A percentile compares a stretch with the other conserved stretches of the same genome.
Conservation (phyloP, 805 yeast species). For the Schwanniomyces pseudopolymorphus region DNA sequence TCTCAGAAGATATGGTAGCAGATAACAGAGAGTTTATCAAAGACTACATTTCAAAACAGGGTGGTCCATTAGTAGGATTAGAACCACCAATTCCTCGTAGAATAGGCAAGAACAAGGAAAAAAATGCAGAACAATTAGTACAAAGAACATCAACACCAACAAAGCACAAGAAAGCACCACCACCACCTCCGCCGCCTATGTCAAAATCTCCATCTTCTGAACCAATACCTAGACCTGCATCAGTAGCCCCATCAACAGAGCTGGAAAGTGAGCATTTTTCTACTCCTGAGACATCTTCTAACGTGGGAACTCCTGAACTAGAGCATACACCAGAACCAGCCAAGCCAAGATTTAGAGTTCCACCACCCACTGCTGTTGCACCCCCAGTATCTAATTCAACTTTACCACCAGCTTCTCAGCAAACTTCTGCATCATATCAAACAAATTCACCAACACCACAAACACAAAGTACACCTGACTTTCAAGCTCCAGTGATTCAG, state of each 20-base stretch:
- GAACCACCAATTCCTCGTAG: constrained; percentile 83
- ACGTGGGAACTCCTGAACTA: constrained; percentile 9
- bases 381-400: constrained; percentile 25
- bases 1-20: constrained; percentile 84
- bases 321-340: constrained; percentile 10
- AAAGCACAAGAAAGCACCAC: constrained; percentile 34
- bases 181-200: constrained; percentile 40
- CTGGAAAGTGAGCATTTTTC: constrained; percentile 1
- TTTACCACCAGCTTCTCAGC: constrained; percentile 13
- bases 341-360: constrained; percentile 32
- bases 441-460: not conserved
- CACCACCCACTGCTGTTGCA: constrained; percentile 31
- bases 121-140: constrained; percentile 15
- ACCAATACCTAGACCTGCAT: constrained; percentile 11
- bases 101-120: constrained; percentile 28
- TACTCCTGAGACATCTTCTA: constrained; percentile 5
- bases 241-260: constrained; percentile 6
- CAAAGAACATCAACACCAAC: constrained; percentile 11
- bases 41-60: constrained; percentile 68
- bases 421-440: constrained; percentile 2
- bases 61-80: constrained; percentile 77
- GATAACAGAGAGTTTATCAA: constrained; percentile 82
- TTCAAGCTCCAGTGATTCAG: constrained; percentile 20
- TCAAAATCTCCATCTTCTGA: constrained; percentile 10
- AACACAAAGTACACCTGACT: not conserved